These are phyloP conservation scores for Hypoxylon sp. DNA, from an alignment of 2,329 filamentous ascomycete genomes.

Conservation along the genomic window DNA sequence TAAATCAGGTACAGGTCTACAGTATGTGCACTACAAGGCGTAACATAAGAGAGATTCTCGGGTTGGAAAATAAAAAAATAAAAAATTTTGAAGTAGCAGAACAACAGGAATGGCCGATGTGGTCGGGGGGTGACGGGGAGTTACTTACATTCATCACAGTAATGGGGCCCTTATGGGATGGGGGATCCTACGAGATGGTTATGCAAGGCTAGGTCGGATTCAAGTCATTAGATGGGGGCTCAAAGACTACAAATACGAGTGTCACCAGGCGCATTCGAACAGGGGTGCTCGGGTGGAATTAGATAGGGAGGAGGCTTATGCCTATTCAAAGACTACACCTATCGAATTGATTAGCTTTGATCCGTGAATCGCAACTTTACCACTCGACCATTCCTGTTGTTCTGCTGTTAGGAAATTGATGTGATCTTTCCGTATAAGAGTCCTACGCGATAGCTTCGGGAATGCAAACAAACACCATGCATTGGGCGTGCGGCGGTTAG, in stretches of 20 bases:
- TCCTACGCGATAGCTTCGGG: no score
- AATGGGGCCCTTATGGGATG: not conserved
- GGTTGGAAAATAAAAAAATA: not conserved
- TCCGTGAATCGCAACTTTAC: not conserved
- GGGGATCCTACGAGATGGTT: no score
- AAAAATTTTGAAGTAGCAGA: not conserved
- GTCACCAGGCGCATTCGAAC: no score
- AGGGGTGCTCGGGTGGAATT: no score
- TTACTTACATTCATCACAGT: not conserved
- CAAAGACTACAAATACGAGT: no score
- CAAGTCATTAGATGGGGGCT: no score
- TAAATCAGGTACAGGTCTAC: not conserved
- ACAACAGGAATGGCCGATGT: conserved; percentile 17
- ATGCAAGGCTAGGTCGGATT: no score
- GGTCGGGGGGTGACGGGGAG: not conserved
- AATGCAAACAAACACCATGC: no score
- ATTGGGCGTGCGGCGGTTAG: no score
- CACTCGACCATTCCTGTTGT: conserved; percentile 6
- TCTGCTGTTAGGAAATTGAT: conserved; percentile 4
- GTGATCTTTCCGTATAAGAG: not conserved
- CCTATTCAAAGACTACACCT: not conserved
- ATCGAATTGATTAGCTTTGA: conserved; percentile 1
- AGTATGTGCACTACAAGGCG: not conserved
- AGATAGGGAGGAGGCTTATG: no score
- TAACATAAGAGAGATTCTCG: not conserved